phyloP scores from a whole-genome alignment of 106 monocot genomes.

The Apostasia ramifera region DNA sequence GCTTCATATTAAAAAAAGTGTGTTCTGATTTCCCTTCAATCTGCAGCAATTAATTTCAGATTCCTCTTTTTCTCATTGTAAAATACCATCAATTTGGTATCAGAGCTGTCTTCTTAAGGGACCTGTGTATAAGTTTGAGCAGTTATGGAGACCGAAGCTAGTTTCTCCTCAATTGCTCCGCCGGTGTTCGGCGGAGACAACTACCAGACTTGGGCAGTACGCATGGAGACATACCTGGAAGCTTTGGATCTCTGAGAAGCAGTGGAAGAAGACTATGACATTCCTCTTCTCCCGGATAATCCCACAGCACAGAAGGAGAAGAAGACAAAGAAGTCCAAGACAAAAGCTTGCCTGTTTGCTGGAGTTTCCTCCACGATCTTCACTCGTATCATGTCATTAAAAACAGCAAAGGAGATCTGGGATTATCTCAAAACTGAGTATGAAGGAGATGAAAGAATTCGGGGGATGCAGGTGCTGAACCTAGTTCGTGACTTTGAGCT shows the following conservation, averaged over 20 bases:
- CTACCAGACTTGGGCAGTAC: conserved; percentile 8
- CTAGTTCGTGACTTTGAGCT: too few relatives aligned
- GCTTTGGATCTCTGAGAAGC: conserved; percentile 6
- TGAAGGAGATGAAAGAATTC: too few relatives aligned
- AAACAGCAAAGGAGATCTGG: not conserved
- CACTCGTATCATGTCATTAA: conserved; percentile 1
- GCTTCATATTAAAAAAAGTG: too few relatives aligned
- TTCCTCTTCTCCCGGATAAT: not conserved
- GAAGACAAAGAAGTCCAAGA: not conserved
- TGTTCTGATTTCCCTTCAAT: too few relatives aligned
- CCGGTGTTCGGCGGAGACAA: not conserved
- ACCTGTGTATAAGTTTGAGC: too few relatives aligned
- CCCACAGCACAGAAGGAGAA: conserved; percentile 3
- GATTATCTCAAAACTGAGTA: conserved; percentile 3
- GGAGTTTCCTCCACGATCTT: not conserved
- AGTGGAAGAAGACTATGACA: not conserved
- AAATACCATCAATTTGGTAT: too few relatives aligned
- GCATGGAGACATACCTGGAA: conserved; percentile 2
- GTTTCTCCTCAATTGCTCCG: conserved; percentile 3
- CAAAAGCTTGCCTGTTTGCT: not conserved
- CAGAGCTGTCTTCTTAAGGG: too few relatives aligned
- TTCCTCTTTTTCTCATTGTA: too few relatives aligned
- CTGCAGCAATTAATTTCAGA: too few relatives aligned
- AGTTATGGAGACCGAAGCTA: not conserved
- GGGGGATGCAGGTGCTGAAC: too few relatives aligned